A percentile compares a stretch with the other conserved stretches of the same genome.
Conservation (phyloP, 192 early-diverging fungal genomes). For the Dimargaris verticillata region DNA sequence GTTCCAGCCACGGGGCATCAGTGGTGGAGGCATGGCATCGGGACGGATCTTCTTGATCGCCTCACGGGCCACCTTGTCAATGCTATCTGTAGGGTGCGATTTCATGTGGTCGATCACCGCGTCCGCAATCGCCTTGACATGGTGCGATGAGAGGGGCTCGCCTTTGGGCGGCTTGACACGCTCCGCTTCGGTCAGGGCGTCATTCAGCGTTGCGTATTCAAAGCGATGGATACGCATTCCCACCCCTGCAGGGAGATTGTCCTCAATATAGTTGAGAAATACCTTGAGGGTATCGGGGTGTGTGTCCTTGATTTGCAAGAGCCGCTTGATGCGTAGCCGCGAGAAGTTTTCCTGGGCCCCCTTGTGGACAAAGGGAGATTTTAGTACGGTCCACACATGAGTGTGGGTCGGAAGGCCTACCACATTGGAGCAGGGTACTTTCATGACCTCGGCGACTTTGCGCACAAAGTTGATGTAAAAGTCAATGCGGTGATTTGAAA, state of each 20-base stretch:
- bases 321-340: constrained; percentile 67
- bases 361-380: constrained; percentile 90
- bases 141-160: constrained; percentile 14
- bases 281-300: constrained; percentile 51
- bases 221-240: constrained; percentile 61
- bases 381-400: constrained; percentile 71
- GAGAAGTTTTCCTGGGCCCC: constrained; percentile 96
- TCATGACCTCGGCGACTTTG: constrained; percentile 56
- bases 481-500: constrained; percentile 70
- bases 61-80: constrained; percentile 21
- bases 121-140: constrained; percentile 19
- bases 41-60: constrained; percentile 18
- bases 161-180: constrained; percentile 12
- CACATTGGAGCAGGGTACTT: constrained; percentile 51
- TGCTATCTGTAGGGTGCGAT: constrained; percentile 18
- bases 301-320: constrained; percentile 65
- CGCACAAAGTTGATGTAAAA: constrained; percentile 74
- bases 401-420: constrained; percentile 55
- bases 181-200: constrained; percentile 17
- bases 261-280: constrained; percentile 63
- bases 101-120: constrained; percentile 18
- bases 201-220: constrained; percentile 43
- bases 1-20: neutral
- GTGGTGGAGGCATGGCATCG: constrained; percentile 9
- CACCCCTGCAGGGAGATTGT: constrained; percentile 71